Conservation (phyloP, 1,284 basidiomycete species). For the Trametes hirsuta region DNA sequence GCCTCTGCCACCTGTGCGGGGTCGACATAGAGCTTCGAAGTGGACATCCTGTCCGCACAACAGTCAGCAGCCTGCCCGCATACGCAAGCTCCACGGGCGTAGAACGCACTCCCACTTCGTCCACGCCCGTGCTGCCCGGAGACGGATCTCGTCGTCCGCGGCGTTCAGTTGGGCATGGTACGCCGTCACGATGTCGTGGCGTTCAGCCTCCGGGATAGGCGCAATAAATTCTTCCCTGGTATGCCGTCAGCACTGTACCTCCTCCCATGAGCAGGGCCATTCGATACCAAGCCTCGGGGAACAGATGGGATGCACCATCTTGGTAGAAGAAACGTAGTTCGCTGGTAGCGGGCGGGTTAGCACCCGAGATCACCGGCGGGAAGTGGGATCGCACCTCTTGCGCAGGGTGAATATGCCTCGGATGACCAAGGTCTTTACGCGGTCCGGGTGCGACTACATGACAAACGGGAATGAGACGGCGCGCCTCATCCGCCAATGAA, state of each 20-base stretch:
- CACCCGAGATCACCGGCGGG: not conserved
- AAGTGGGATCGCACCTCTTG: conserved; percentile 53
- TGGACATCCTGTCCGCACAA: conserved; percentile 65
- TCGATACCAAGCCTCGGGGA: conserved; percentile 83
- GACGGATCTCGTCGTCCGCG: conserved; percentile 66
- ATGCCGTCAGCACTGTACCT: not conserved
- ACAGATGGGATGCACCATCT: conserved; percentile 78
- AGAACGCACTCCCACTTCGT: conserved; percentile 82
- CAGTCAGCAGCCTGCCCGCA: conserved; percentile 8
- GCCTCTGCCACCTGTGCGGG: conserved; percentile 72
- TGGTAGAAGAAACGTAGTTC: conserved; percentile 96
- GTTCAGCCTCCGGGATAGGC: conserved; percentile 81
- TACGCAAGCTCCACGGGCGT: not conserved
- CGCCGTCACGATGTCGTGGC: conserved; percentile 79
- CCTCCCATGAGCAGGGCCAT: not conserved
- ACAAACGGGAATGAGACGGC: not conserved
- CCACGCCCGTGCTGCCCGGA: conserved; percentile 86
- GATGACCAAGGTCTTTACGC: conserved; percentile 81
- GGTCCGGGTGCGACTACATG: conserved; percentile 69
- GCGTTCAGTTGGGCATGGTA: conserved; percentile 87
- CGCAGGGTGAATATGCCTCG: conserved; percentile 91
- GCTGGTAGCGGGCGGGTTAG: conserved; percentile 37
- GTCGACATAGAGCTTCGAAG: conserved; percentile 75
- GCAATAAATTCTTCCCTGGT: conserved; percentile 78
- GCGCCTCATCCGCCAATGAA: too few relatives aligned